Evolutionary conservation across 192 early-diverging fungal species (phyloP).

Genomic region (Coemansia furcata): DNA sequence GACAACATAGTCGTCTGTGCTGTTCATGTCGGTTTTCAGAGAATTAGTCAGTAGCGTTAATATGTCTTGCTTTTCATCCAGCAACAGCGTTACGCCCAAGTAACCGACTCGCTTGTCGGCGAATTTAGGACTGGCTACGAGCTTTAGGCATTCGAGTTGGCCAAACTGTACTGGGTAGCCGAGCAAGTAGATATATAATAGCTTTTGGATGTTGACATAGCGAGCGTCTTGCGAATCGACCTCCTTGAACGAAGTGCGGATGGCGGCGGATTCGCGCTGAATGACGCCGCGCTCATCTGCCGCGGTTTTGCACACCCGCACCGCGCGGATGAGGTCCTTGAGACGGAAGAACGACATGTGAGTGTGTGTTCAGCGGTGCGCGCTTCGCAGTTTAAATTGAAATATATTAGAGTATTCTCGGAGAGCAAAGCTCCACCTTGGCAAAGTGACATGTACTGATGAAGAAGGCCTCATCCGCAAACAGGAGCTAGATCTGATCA

Average conservation of each 20-base stretch:
- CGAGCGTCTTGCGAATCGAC: constrained; percentile 84
- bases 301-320: constrained; percentile 96
- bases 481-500: neutral
- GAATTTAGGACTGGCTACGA: constrained; percentile 90
- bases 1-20: constrained; percentile 93
- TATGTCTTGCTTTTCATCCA: constrained; percentile 98
- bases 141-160: constrained; percentile 98
- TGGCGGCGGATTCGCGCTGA: constrained; percentile 90
- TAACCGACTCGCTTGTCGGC: constrained; percentile 98
- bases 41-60: constrained; percentile 98
- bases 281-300: constrained; percentile 98
- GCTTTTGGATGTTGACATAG: constrained; percentile 93
- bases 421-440: neutral
- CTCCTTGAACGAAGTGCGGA: constrained; percentile 96
- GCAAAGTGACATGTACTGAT: no score
- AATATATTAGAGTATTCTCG: neutral
- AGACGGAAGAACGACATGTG: constrained; percentile 55
- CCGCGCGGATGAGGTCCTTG: constrained; percentile 93
- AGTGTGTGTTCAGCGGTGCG: neutral
- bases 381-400: neutral
- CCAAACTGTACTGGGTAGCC: constrained; percentile 99
- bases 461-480: neutral
- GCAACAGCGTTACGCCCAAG: constrained; percentile 93
- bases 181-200: constrained; percentile 98
- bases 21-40: constrained; percentile 95